Conservation (phyloP, 2,329 filamentous ascomycete species). For the Fusarium illudens region DNA sequence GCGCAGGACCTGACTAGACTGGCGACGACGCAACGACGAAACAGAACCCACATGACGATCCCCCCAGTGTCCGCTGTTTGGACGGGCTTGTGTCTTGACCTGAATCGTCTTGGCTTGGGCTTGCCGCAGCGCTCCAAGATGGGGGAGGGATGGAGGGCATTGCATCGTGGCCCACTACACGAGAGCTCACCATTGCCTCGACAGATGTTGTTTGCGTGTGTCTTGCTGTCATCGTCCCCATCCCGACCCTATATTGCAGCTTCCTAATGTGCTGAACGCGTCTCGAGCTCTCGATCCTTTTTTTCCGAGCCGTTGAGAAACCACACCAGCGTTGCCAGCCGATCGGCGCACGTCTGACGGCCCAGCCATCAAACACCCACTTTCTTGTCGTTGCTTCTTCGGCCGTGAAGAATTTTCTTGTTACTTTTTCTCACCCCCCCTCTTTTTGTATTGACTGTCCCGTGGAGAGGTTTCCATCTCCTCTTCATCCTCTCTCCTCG, state of each 20-base stretch:
- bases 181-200: conserved; percentile 16
- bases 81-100: conserved; percentile 15
- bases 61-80: conserved; percentile 21
- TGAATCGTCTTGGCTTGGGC: conserved; percentile 10
- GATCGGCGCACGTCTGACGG: conserved; percentile 27
- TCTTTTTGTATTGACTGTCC: conserved; percentile 5
- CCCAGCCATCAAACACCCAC: conserved; percentile 31
- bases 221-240: conserved; percentile 10
- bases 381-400: conserved; percentile 37
- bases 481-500: conserved; percentile 4
- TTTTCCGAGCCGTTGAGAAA: conserved; percentile 19
- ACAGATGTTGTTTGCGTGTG: conserved; percentile 3
- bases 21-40: conserved; percentile 18
- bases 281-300: conserved; percentile 9
- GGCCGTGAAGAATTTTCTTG: conserved; percentile 27
- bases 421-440: conserved; percentile 6
- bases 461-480: not conserved
- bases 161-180: not conserved
- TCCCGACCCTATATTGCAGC: conserved; percentile 20
- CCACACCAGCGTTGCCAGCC: conserved; percentile 18
- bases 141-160: conserved; percentile 1
- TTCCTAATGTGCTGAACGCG: conserved; percentile 8
- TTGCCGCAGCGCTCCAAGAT: conserved; percentile 11
- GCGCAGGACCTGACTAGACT: conserved; percentile 13
- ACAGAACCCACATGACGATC: conserved; percentile 34